phyloP scores from a whole-genome alignment of 441 rosid genomes.

The Adansonia gregorii region DNA sequence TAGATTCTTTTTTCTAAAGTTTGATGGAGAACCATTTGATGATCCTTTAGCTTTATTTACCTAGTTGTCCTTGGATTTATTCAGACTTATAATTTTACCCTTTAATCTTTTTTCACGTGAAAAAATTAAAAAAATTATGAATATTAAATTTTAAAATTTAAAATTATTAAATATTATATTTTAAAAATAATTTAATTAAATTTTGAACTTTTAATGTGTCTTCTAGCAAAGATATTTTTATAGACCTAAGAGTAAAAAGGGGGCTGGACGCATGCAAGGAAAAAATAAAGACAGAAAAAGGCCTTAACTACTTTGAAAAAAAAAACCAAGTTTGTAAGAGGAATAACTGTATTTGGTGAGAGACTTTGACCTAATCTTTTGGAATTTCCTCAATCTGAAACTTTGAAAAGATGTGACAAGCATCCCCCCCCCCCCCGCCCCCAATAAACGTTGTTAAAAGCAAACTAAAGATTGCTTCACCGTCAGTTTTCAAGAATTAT shows the following conservation, averaged over 20 bases:
- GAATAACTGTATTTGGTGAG: conserved; percentile 33
- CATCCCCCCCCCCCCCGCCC: conserved; percentile 34
- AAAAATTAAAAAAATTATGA: too few species aligned
- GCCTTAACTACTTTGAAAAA: conserved; percentile 32
- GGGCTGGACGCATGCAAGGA: conserved; percentile 47
- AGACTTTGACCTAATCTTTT: conserved; percentile 51
- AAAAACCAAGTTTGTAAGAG: conserved; percentile 32
- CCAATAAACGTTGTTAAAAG: conserved; percentile 40
- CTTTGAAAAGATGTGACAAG: conserved; percentile 50
- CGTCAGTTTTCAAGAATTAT: conserved; percentile 36
- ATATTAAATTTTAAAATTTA: too few species aligned
- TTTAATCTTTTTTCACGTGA: background rate
- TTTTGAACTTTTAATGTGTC: too few species aligned
- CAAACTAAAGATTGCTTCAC: conserved; percentile 32
- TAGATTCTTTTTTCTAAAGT: conserved; percentile 41
- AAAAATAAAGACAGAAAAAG: conserved; percentile 33
- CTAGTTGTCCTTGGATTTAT: conserved; percentile 27
- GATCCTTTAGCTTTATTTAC: conserved; percentile 35
- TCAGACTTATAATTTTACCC: conserved; percentile 35
- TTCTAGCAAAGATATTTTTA: background rate
- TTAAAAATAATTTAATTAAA: too few species aligned
- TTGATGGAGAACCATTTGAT: conserved; percentile 40
- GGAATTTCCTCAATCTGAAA: conserved; percentile 36
- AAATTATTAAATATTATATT: too few species aligned
- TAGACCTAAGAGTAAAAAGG: conserved; percentile 35